Evolutionary conservation across 306 rosid genomes (phyloP).

Genomic region (Cicer chorassanicum): DNA sequence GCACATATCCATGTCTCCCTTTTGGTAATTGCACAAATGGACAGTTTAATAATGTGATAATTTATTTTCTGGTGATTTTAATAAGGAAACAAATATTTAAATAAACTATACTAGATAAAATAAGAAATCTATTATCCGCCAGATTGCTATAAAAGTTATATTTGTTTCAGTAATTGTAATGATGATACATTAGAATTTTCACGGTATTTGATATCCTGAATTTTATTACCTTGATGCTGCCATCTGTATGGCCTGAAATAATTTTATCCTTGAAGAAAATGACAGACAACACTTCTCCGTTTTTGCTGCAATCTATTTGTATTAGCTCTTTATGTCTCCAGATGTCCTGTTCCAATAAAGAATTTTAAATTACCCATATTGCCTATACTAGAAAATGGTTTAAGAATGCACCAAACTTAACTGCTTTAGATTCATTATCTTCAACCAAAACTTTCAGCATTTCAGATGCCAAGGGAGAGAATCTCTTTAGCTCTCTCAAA

Average conservation of each 20-base stretch:
- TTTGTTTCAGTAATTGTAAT: slow-evolving; percentile 21
- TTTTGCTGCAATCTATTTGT: slow-evolving; percentile 81
- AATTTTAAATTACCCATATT: slow-evolving; percentile 12
- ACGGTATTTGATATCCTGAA: not conserved
- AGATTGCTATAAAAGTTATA: not conserved
- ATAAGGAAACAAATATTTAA: slow-evolving; percentile 13
- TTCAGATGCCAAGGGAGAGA: slow-evolving; percentile 75
- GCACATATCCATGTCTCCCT: slow-evolving; percentile 13
- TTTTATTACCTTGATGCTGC: slow-evolving; percentile 79
- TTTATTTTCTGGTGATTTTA: slow-evolving; percentile 15
- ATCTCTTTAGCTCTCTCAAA: slow-evolving; percentile 80
- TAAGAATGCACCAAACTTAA: slow-evolving; percentile 56
- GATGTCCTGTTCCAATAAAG: slow-evolving; percentile 61
- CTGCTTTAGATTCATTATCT: slow-evolving; percentile 70
- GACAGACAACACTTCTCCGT: slow-evolving; percentile 81
- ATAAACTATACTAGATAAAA: slow-evolving; percentile 19
- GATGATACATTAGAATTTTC: slow-evolving; percentile 1
- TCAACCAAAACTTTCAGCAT: slow-evolving; percentile 67
- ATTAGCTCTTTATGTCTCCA: slow-evolving; percentile 83
- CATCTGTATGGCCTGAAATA: slow-evolving; percentile 94
- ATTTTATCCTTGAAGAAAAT: slow-evolving; percentile 63
- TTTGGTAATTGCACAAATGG: not conserved
- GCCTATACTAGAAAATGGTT: slow-evolving; percentile 28
- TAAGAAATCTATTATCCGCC: not conserved
- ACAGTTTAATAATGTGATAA: slow-evolving; percentile 4